Evolutionary conservation across 2,329 filamentous ascomycete genomes (phyloP), one percentile per base, ranked within the genome.

Genomic region (Leptographium wingfieldii): DNA sequence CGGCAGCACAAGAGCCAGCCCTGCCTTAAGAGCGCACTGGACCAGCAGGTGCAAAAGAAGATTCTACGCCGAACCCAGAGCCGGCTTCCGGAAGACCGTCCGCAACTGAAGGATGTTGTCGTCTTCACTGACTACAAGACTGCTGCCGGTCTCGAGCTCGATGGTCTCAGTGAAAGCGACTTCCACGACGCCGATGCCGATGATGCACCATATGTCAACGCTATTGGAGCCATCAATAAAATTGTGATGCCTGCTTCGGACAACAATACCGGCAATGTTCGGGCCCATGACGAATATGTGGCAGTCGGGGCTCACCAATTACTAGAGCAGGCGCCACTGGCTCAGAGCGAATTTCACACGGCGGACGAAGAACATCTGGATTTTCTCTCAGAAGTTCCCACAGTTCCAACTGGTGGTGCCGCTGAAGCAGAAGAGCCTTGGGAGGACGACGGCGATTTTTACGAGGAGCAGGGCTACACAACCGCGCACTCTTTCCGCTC

Each of bases 401-500:
- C 62, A 1, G 54, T 57, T 9, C 25, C 59, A 14, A 25, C 59
- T 10, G 52, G 51, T 16, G 49, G 53, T 11, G 43, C 61, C 16
- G 72, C 75, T 9, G 83, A 86, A 65, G 73, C 79, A 0, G 86
- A 90, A 66, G 87, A 91, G 69, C 88, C 85, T 66, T 90, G 85
- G 86, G 85, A 89, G 19, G 88, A 91, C 22, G 86, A 92, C 31
- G 87, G 88, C 14, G 89, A 91, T 63, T 67, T 70, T 49, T 81
- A 80, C 63, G 80, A 83, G 53, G 80, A 83, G 66, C 87, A 87
- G 61, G 92, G 88, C 27, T 89, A 88, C 60, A 85, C 85, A 29
- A 94, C 90, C 2, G 85, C 88, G 48, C 85, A 87, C 66, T 91
- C 89, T 12, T 83, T 84, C 64, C 81, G 83, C 27, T 89, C 91